Evolutionary conservation across 495 filamentous ascomycete genomes (phyloP).

Genomic region (Polyplosphaeria fusca): DNA sequence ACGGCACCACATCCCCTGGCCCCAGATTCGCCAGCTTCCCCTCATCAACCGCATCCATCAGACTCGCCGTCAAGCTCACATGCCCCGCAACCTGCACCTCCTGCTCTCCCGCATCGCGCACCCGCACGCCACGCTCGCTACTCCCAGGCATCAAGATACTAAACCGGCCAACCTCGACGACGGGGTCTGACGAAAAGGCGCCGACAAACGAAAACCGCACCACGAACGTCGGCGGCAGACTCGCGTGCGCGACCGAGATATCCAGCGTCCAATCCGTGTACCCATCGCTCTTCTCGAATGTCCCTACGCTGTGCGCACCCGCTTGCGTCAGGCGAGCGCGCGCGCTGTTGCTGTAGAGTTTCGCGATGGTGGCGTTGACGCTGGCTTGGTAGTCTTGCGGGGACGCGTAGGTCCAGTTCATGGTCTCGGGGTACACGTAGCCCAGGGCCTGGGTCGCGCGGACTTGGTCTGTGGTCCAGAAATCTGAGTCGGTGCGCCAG

Average conservation of each 20-base stretch:
- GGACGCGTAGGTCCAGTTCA: conserved; percentile 14
- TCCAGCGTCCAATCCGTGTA: conserved; percentile 16
- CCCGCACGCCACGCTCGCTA: not conserved
- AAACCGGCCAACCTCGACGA: conserved; percentile 3
- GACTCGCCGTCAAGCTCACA: conserved; percentile 11
- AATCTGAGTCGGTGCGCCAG: conserved; percentile 36
- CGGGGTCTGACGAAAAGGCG: not conserved
- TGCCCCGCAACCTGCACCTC: conserved; percentile 3
- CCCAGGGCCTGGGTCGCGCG: conserved; percentile 39
- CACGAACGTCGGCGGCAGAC: conserved; percentile 1
- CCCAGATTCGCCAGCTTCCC: conserved; percentile 11
- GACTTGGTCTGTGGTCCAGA: conserved; percentile 45
- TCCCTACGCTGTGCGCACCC: not conserved
- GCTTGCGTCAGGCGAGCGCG: not conserved
- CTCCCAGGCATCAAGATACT: conserved; percentile 3
- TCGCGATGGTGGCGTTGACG: conserved; percentile 14
- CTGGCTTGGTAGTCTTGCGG: not conserved
- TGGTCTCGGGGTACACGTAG: conserved; percentile 49
- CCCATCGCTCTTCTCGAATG: not conserved
- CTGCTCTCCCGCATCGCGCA: not conserved
- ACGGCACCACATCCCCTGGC: conserved; percentile 14
- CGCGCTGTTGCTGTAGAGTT: conserved; percentile 7
- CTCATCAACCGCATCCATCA: conserved; percentile 11
- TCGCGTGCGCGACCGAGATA: not conserved
- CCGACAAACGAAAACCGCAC: conserved; percentile 15